Conservation (phyloP, 73 alveolate species). For the Paramecium biaurelia region DNA sequence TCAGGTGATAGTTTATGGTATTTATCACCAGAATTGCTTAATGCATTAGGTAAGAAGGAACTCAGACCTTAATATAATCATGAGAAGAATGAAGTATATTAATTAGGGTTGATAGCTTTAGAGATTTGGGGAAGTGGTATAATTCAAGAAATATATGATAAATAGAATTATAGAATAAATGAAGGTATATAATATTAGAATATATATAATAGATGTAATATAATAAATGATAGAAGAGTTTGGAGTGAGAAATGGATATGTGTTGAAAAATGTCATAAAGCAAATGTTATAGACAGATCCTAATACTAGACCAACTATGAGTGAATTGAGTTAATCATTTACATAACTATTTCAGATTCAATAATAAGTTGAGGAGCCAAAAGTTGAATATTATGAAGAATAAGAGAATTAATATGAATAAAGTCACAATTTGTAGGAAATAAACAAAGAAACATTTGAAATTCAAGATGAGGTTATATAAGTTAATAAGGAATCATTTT, state of each 20-base stretch:
- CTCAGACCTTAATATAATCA: slow-evolving; percentile 25
- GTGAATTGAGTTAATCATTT: not conserved
- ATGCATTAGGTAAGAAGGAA: slow-evolving; percentile 6
- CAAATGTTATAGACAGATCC: slow-evolving; percentile 32
- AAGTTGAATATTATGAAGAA: not conserved
- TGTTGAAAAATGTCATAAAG: not conserved
- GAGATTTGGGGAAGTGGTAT: not conserved
- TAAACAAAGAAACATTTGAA: not conserved
- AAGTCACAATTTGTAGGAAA: not conserved
- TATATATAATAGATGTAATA: not conserved
- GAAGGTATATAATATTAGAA: not conserved
- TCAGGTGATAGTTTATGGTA: not conserved
- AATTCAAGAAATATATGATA: not conserved
- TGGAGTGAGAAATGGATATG: not conserved
- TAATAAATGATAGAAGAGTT: not conserved
- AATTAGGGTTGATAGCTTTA: not conserved
- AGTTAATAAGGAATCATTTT: not conserved
- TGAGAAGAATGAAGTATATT: slow-evolving; percentile 4
- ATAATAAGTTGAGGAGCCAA: not conserved
- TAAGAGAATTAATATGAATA: not conserved
- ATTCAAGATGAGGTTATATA: not conserved
- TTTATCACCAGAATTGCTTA: slow-evolving; percentile 29
- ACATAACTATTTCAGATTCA: not conserved
- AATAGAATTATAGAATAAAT: not conserved
- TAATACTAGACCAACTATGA: not conserved